phyloP scores from a whole-genome alignment of 176 grass and related monocot species.

The Lolium rigidum region DNA sequence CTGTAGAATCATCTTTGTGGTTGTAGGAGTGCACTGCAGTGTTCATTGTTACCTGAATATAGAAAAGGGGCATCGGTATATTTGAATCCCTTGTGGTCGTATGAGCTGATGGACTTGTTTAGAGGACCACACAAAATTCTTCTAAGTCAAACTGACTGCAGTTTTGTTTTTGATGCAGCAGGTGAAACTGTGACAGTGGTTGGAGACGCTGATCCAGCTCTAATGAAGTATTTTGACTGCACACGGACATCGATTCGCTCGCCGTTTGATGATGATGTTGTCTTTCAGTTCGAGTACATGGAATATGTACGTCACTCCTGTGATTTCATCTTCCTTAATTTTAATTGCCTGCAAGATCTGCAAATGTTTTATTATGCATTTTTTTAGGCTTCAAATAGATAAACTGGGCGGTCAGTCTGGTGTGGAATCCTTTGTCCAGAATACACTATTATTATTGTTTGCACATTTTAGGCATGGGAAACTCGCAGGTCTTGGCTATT shows the following conservation, averaged over 20 bases:
- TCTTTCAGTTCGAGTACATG: slow-evolving; percentile 98
- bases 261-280: slow-evolving; percentile 90
- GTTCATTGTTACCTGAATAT: neutral
- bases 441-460: neutral
- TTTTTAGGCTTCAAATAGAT: slow-evolving; percentile 36
- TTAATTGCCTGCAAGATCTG: slow-evolving; percentile 18
- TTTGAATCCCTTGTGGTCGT: neutral
- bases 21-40: neutral
- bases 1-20: neutral
- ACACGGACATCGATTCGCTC: slow-evolving; percentile 79
- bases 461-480: slow-evolving; percentile 17
- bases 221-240: slow-evolving; percentile 98
- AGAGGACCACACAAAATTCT: slow-evolving; percentile 7
- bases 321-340: neutral
- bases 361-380: slow-evolving; percentile 16
- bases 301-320: slow-evolving; percentile 85
- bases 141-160: slow-evolving; percentile 4
- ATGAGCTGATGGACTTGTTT: neutral
- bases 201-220: slow-evolving; percentile 82
- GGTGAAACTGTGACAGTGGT: slow-evolving; percentile 93
- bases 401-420: slow-evolving; percentile 9
- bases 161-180: slow-evolving; percentile 40
- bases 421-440: slow-evolving; percentile 18
- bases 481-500: slow-evolving; percentile 11
- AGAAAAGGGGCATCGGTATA: neutral